These are phyloP conservation scores for Cystobasidium slooffiae DNA, from an alignment of 1,284 basidiomycete species.

Conservation along the genomic window DNA sequence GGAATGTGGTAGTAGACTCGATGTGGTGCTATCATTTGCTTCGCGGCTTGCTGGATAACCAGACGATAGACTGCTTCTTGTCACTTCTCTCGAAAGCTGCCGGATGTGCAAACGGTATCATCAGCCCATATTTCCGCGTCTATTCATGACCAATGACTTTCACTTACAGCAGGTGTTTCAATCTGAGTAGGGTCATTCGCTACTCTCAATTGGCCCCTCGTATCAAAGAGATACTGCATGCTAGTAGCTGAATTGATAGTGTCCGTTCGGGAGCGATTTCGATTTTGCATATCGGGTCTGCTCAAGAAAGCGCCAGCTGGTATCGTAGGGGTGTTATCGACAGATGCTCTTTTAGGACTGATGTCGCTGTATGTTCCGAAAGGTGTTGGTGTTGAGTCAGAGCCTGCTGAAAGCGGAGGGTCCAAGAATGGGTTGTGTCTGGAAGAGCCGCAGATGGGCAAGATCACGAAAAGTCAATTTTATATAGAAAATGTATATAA, in stretches of 20 bases:
- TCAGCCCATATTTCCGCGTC: neutral
- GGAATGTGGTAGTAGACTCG: neutral
- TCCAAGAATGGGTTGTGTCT: constrained; percentile 41
- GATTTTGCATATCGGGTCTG: neutral
- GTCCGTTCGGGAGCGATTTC: constrained; percentile 10
- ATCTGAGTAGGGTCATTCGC: constrained; percentile 37
- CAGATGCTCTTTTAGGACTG: neutral
- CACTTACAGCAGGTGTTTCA: constrained; percentile 29
- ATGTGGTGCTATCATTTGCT: neutral
- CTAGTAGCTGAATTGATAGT: constrained; percentile 39
- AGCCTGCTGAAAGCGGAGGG: constrained; percentile 23
- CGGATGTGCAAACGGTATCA: neutral
- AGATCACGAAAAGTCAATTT: neutral
- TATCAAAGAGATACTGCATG: constrained; percentile 38
- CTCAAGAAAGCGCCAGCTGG: neutral
- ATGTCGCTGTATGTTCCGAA: neutral
- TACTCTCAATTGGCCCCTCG: constrained; percentile 17
- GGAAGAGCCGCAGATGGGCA: neutral
- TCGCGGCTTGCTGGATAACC: constrained; percentile 9
- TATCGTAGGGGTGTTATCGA: neutral
- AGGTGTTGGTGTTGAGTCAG: neutral
- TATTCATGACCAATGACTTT: neutral
- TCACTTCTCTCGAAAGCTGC: constrained; percentile 37
- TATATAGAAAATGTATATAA: neutral
- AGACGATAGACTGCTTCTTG: constrained; percentile 18